A percentile compares a stretch with the other conserved stretches of the same genome.
Conservation (phyloP, 2,329 filamentous ascomycete species). For the Plenodomus biglobosus region DNA sequence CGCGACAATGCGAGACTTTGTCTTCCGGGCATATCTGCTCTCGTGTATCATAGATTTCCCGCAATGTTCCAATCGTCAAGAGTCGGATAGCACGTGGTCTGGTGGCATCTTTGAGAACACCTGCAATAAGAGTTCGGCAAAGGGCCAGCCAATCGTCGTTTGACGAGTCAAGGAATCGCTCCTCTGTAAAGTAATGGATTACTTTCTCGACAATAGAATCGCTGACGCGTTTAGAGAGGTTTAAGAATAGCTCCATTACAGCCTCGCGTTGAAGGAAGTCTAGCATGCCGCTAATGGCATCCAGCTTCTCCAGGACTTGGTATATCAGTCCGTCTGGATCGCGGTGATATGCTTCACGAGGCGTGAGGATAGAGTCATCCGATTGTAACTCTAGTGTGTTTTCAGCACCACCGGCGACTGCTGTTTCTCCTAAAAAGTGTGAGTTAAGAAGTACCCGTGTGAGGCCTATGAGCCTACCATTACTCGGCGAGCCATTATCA, state of each 20-base stretch:
- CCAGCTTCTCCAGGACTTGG: constrained; percentile 32
- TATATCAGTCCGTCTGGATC: constrained; percentile 28
- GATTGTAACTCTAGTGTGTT: constrained; percentile 17
- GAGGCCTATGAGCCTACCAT: constrained; percentile 4
- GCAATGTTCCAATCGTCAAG: constrained; percentile 61
- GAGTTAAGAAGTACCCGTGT: constrained; percentile 1
- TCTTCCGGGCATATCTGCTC: constrained; percentile 61
- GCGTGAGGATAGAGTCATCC: constrained; percentile 4
- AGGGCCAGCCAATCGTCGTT: constrained; percentile 69
- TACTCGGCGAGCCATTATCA: constrained; percentile 12
- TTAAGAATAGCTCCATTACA: constrained; percentile 67
- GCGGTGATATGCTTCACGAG: constrained; percentile 14
- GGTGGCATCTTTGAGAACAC: constrained; percentile 63
- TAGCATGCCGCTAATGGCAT: constrained; percentile 32
- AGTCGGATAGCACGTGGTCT: constrained; percentile 65
- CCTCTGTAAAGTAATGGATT: constrained; percentile 68
- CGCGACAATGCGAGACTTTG: constrained; percentile 60
- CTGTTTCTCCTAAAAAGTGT: constrained; percentile 7
- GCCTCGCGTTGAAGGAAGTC: constrained; percentile 66
- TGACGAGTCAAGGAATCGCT: constrained; percentile 71
- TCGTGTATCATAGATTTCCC: constrained; percentile 53
- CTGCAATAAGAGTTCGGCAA: constrained; percentile 60
- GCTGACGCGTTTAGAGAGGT: constrained; percentile 63
- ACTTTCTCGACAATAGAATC: constrained; percentile 66
- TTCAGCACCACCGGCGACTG: constrained; percentile 9